A percentile compares a stretch with the other conserved stretches of the same genome.
Conservation (phyloP, 768 basidiomycete genomes). For the Leccinum truebloodii region DNA sequence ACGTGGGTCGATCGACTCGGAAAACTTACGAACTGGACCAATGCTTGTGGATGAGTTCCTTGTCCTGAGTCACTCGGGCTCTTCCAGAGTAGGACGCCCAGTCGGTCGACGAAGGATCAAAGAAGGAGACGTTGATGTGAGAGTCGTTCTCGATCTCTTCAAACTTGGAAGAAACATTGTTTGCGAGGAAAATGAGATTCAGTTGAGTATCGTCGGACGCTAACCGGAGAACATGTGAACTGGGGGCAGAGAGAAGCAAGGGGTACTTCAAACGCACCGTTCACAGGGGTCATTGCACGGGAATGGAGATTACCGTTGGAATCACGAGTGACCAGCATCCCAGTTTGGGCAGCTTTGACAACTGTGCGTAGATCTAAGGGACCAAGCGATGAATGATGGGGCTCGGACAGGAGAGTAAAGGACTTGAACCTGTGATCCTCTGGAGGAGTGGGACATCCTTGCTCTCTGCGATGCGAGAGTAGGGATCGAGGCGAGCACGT, state of each 20-base stretch:
- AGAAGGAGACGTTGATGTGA: conserved; percentile 82
- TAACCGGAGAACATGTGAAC: conserved; percentile 22
- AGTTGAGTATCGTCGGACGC: conserved; percentile 49
- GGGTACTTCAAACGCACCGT: conserved; percentile 43
- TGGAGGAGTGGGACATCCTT: conserved; percentile 56
- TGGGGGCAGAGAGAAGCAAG: background rate
- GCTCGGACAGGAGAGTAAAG: background rate
- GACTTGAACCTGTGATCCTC: conserved; percentile 57
- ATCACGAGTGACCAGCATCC: conserved; percentile 78
- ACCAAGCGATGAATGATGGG: background rate
- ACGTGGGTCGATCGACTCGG: background rate
- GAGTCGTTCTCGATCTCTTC: conserved; percentile 74
- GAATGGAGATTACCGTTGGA: conserved; percentile 71
- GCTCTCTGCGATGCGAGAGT: conserved; percentile 65
- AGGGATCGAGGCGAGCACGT: conserved; percentile 63
- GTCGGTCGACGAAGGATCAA: conserved; percentile 63
- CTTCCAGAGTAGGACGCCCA: conserved; percentile 83
- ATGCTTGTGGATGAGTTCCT: conserved; percentile 60
- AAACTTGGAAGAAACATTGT: conserved; percentile 71
- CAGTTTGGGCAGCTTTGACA: conserved; percentile 60
- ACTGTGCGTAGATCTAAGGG: conserved; percentile 61
- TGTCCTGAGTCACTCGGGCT: conserved; percentile 65
- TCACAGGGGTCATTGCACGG: conserved; percentile 76
- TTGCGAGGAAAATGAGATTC: conserved; percentile 69
- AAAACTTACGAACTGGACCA: conserved; percentile 55